Base-by-base conservation (phyloP, 345 rosid genomes). In the Psidium guajava region DNA sequence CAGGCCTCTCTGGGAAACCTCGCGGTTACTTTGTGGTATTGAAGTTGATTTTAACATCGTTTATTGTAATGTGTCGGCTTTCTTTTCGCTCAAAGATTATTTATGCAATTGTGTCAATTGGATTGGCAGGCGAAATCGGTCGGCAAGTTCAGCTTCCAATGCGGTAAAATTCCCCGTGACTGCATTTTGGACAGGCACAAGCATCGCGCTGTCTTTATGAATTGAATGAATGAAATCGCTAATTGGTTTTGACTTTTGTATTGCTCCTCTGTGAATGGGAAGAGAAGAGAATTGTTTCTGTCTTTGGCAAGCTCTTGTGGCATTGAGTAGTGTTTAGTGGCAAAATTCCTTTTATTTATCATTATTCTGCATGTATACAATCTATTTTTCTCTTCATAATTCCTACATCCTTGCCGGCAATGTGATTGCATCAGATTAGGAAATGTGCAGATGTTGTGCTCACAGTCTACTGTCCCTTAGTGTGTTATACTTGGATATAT, bases 1-100 rank as follows among this genome's bases (percentile, higher is more conserved):
- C 90, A 96, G 99, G 97, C 86, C 88, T 96, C 75, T 91, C 90
- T 52, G 98, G 98, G 81, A 82, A 87, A 3, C 56, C 95, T 83
- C 93, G 88, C 73, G 93, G 95, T 88, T 91, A 92, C n/a, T 92
- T 84, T 90, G 96, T 96, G 93, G 99, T 95, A 92, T 42, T 85
- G 85, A 49, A 13, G 11, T 22, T 36, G 74, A 40, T 82, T 82
- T 59, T 40, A 18, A 59, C 16, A 25, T 86, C 24, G 8, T 77
- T 81, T 24, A 47, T 74, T 85, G 11, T 12, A 54, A 82, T 58
- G 21, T 24, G 12, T 47, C 21, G 1, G 44, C 64, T 57, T 0
- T 42, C 54, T 61, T 50, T 55, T 81, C 11, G 24, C 52, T 2
- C 2, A 13, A 22, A 18, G 25, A 69, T 6, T 22, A 25, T 28